These are phyloP conservation scores for Fusarium acutatum DNA, from an alignment of 2,329 filamentous ascomycete genomes.

Conservation along the genomic window DNA sequence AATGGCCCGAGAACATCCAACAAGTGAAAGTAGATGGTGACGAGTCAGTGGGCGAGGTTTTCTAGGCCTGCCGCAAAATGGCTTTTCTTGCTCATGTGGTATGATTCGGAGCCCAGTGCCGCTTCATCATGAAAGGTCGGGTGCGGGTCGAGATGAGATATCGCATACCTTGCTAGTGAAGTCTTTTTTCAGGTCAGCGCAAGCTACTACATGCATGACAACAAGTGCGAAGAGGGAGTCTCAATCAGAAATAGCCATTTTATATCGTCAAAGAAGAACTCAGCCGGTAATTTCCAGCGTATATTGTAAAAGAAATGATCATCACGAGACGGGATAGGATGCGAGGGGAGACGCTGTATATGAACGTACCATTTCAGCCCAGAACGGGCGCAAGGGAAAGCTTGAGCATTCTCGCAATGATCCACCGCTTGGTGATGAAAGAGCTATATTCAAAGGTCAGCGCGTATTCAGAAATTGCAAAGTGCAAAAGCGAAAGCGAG, in stretches of 20 bases:
- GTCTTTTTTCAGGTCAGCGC: constrained; percentile 46
- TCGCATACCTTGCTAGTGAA: constrained; percentile 47
- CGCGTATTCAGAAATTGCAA: constrained; percentile 19
- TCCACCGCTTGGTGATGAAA: constrained; percentile 41
- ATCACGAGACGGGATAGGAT: constrained; percentile 48
- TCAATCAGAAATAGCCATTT: constrained; percentile 86
- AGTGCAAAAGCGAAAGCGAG: constrained; percentile 26
- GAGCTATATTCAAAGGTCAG: constrained; percentile 41
- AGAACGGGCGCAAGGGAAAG: neutral
- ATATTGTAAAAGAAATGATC: constrained; percentile 73
- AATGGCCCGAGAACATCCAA: constrained; percentile 7
- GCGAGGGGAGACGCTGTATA: neutral
- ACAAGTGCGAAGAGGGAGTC: constrained; percentile 14
- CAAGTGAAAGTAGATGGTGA: constrained; percentile 17
- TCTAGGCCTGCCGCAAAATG: constrained; percentile 98
- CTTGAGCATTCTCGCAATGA: constrained; percentile 35
- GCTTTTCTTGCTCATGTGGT: constrained; percentile 80
- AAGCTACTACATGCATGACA: neutral
- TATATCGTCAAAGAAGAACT: constrained; percentile 80
- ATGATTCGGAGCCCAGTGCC: constrained; percentile 95
- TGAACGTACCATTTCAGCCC: constrained; percentile 45
- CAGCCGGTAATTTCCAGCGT: constrained; percentile 98
- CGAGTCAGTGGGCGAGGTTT: constrained; percentile 97
- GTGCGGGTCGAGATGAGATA: constrained; percentile 16
- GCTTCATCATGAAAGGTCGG: constrained; percentile 74